Evolutionary conservation across 805 yeast species (phyloP).

Genomic region (Candida ortonii): DNA sequence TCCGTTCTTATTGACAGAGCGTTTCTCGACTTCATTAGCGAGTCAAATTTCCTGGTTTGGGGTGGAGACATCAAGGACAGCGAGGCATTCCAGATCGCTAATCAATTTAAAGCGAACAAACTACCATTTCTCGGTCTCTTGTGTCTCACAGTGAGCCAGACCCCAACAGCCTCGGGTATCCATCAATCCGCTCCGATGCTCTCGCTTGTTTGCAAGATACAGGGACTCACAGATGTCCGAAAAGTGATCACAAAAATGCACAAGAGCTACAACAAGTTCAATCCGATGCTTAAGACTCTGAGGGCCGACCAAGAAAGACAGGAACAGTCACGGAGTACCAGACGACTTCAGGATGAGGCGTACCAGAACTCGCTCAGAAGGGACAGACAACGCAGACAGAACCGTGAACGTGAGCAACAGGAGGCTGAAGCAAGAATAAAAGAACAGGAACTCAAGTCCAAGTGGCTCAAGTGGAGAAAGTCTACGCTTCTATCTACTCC

Average conservation of each 20-base stretch:
- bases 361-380: constrained; percentile 66
- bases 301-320: constrained; percentile 62
- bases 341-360: constrained; percentile 74
- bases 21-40: constrained; percentile 46
- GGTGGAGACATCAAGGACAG: constrained; percentile 81
- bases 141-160: constrained; percentile 57
- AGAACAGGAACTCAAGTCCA: constrained; percentile 20
- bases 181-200: constrained; percentile 52
- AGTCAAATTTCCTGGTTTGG: constrained; percentile 68
- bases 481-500: constrained; percentile 22
- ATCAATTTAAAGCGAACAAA: constrained; percentile 64
- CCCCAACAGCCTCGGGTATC: constrained; percentile 56
- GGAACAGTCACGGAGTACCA: constrained; percentile 53
- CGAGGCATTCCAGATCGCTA: constrained; percentile 82
- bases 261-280: constrained; percentile 45
- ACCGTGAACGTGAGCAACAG: constrained; percentile 31
- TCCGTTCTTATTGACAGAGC: constrained; percentile 51
- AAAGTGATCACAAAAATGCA: constrained; percentile 39
- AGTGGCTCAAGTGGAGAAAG: constrained; percentile 52
- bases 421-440: constrained; percentile 17
- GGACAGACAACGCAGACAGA: constrained; percentile 57
- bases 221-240: constrained; percentile 49
- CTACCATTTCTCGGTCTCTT: constrained; percentile 83
- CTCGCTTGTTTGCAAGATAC: constrained; percentile 59
- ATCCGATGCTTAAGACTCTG: constrained; percentile 57